Evolutionary conservation across 345 rosid genomes (phyloP).

Genomic region (Eucalyptus curtisii): DNA sequence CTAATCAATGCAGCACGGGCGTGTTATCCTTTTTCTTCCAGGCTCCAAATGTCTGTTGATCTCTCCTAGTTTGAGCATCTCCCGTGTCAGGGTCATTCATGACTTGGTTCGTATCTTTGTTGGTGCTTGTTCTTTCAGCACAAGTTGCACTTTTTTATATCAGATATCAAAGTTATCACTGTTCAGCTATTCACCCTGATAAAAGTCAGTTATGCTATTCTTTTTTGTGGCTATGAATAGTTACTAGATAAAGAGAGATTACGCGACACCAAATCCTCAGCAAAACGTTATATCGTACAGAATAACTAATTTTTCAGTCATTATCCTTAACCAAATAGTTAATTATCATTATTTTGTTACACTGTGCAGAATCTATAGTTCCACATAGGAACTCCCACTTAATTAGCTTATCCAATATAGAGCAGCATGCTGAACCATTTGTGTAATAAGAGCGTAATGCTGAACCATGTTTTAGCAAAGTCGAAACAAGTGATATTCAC

Average conservation of each 20-base stretch:
- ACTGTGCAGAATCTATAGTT: background rate
- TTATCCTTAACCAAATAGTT: background rate
- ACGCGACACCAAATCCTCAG: background rate
- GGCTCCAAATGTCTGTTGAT: background rate
- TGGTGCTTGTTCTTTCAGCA: background rate
- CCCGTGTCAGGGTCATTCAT: background rate
- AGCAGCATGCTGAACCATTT: background rate
- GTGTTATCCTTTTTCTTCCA: background rate
- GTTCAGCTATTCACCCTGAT: background rate
- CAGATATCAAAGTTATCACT: background rate
- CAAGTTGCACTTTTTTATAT: background rate
- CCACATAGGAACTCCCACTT: background rate
- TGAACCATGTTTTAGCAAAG: background rate
- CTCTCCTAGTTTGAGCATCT: background rate
- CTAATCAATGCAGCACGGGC: background rate
- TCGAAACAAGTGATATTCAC: background rate
- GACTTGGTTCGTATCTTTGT: background rate
- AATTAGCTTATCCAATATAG: background rate
- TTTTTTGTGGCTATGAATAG: background rate
- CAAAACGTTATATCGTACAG: background rate
- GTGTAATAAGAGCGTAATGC: fast-evolving
- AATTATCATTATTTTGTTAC: no score
- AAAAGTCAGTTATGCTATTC: background rate
- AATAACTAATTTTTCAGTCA: background rate
- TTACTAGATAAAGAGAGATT: background rate